Conservation (phyloP, 345 rosid genomes). For the Dimocarpus longan region DNA sequence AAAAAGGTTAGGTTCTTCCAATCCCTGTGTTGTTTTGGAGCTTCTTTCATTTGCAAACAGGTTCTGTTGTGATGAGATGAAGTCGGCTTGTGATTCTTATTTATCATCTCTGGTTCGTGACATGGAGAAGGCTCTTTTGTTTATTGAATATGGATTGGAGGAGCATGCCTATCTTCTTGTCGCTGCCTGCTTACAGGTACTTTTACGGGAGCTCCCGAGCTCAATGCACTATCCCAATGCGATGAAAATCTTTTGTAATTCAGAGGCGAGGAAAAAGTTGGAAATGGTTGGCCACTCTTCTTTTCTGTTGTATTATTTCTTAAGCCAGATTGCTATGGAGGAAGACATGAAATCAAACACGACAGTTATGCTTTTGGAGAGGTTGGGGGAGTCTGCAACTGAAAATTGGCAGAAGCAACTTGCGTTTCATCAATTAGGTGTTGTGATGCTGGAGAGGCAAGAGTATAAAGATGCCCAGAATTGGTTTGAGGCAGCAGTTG, state of each 20-base stretch:
- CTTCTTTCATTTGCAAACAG: slow-evolving; percentile 74
- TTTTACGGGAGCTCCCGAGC: slow-evolving; percentile 75
- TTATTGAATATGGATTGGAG: slow-evolving; percentile 81
- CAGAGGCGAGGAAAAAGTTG: slow-evolving; percentile 65
- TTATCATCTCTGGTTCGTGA: slow-evolving; percentile 62
- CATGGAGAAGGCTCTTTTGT: slow-evolving; percentile 59
- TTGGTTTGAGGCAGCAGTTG: slow-evolving; percentile 75
- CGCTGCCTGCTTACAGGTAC: slow-evolving; percentile 87
- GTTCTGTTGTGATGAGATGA: slow-evolving; percentile 88
- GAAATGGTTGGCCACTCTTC: slow-evolving; percentile 77
- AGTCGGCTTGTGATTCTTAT: slow-evolving; percentile 72
- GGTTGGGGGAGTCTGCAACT: slow-evolving; percentile 67
- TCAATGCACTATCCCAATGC: slow-evolving; percentile 65
- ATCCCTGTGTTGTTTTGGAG: slow-evolving; percentile 62
- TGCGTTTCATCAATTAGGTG: slow-evolving; percentile 82
- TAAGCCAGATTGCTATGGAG: slow-evolving; percentile 83
- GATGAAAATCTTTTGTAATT: slow-evolving; percentile 63
- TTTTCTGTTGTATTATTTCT: slow-evolving; percentile 67
- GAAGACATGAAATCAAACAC: slow-evolving; percentile 84
- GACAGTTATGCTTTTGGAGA: slow-evolving; percentile 86
- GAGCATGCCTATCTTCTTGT: slow-evolving; percentile 76
- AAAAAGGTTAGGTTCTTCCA: slow-evolving; percentile 47
- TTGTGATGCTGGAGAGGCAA: slow-evolving; percentile 84
- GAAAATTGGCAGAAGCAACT: slow-evolving; percentile 85
- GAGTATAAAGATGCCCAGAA: slow-evolving; percentile 88